These are phyloP conservation scores for Fusarium proliferatum DNA, from an alignment of 2,329 filamentous ascomycete species.

Conservation along the genomic window DNA sequence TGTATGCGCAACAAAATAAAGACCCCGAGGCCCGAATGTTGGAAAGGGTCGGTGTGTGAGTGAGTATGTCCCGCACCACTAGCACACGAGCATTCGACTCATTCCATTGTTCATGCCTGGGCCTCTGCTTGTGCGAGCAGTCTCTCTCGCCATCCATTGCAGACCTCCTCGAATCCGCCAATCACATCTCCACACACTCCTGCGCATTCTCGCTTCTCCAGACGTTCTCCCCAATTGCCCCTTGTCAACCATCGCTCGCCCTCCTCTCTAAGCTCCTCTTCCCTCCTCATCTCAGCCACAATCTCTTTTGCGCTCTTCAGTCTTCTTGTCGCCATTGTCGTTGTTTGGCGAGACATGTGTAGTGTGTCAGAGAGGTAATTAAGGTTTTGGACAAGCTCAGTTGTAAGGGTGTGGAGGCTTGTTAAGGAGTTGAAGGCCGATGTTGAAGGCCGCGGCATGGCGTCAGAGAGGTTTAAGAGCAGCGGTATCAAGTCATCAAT, in stretches of 20 bases:
- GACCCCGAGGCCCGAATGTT: slow-evolving; percentile 1
- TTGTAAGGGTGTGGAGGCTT: slow-evolving; percentile 75
- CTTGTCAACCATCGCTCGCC: slow-evolving; percentile 83
- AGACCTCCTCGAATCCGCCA: slow-evolving; percentile 91
- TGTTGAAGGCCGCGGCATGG: slow-evolving; percentile 74
- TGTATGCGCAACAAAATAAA: slow-evolving; percentile 13
- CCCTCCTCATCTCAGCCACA: slow-evolving; percentile 84
- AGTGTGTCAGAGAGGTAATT: slow-evolving; percentile 90
- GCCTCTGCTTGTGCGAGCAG: slow-evolving; percentile 73
- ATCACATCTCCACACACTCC: slow-evolving; percentile 88
- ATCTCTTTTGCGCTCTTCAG: slow-evolving; percentile 86
- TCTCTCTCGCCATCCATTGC: slow-evolving; percentile 83
- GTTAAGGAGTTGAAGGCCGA: slow-evolving; percentile 73
- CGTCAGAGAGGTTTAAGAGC: slow-evolving; percentile 71
- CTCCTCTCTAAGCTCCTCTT: slow-evolving; percentile 84
- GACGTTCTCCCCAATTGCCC: slow-evolving; percentile 83
- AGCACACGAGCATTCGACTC: slow-evolving; percentile 5
- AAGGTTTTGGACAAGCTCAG: slow-evolving; percentile 81
- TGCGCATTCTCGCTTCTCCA: slow-evolving; percentile 83
- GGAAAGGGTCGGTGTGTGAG: slow-evolving; percentile 5
- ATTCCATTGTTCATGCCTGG: slow-evolving; percentile 47
- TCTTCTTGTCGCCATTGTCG: slow-evolving; percentile 81
- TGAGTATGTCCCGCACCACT: slow-evolving; percentile 28
- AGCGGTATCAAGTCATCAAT: slow-evolving; percentile 77
- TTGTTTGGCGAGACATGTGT: slow-evolving; percentile 93